Evolutionary conservation across 306 rosid genomes (phyloP), one percentile per base, ranked within the genome.

Genomic region (Fragaria ananassa): DNA sequence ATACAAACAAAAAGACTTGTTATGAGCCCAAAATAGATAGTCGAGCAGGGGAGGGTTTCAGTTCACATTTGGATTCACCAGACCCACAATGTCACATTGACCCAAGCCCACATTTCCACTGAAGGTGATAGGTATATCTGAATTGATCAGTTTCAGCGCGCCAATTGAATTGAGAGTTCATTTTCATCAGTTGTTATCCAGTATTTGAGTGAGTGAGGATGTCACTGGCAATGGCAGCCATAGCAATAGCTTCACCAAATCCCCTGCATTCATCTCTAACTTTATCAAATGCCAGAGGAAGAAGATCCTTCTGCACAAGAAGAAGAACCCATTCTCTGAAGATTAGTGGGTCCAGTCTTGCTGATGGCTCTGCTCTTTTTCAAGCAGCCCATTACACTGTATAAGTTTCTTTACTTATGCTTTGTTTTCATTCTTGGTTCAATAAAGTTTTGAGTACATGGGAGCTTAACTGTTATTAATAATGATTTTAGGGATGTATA

Each of bases 371-470:
- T 80, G 83, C 91, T 74, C 93, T 93, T 15, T 90, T 87, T 51
- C 91, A 81, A 74, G 98, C 92, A 21, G 98, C 97, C 58, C 88
- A 93, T 75, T 88, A 88, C 79, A 89, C 97, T 60, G 96, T 91
- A 81, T 72, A 63, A 8, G 2, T 35, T 17, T 51, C 53, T 53
- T 18, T 11, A 5, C 65, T 46, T 39, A 6, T 34, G 18, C 18
- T 39, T 25, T 15, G 6, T 34, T 51, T 13, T 51, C 13, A 37
- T 10, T 46, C 31, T n/a, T 34, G 31, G 46, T 12, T 10, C 12
- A 31, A 19, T 31, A 2, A 51, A 51, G 10, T n/a, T 17, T 47
- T 29, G 4, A 15, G 19, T 6, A 46, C 1, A 46, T 46, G 10
- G 23, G 23, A 45, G 4, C n/a, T 21, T 27, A 4, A 27, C 31